Evolutionary conservation across 2,329 filamentous ascomycete genomes (phyloP), one percentile per base, ranked within the genome.

Genomic region (Fusarium algeriense): DNA sequence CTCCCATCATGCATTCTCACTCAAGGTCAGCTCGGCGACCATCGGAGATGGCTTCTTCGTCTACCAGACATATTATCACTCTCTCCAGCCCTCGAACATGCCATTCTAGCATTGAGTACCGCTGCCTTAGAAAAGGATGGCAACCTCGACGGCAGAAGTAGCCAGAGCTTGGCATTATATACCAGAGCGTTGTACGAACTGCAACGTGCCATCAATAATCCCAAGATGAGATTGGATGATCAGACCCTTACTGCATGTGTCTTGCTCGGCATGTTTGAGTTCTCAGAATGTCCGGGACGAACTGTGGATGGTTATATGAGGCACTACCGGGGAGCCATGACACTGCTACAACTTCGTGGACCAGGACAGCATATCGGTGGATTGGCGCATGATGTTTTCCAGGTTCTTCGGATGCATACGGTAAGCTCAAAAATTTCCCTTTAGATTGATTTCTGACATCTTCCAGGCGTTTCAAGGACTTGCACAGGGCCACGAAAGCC

Each of bases 401-500:
- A 57, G 15, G 41, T 57, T 4, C 7, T 57, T 0, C 46, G 54
- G 2, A 57, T 49, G 23, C 54, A 57, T 9, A 49, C 32, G 3
- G 54, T 49, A 17, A 46, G 52, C 2, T 2, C 1, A 3, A 2
- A 3, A 5, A 26, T 32, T 5, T 3, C 8, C 2, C 4, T 2
- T 0, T 2, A 4, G 3, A 13, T 5, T 8, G 30, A 5, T 1
- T 5, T 9, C n/a, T 54, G 2, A 54, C n/a, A 23, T 19, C 2
- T 19, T 10, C 6, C 12, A 55, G 52, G 38, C n/a, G 0, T 55
- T n/a, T 4, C 52, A 55, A 9, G n/a, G n/a, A 8, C 3, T 55
- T 4, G 9, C 0, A 0, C n/a, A 44, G 6, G 5, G 6, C 6
- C 0, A 3, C 1, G 0, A 0, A 5, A 14, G 2, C 1, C n/a